Evolutionary conservation across 169 alveolate species (phyloP), one percentile per base, ranked within the genome.

Genomic region (Cyclospora cayetanensis): DNA sequence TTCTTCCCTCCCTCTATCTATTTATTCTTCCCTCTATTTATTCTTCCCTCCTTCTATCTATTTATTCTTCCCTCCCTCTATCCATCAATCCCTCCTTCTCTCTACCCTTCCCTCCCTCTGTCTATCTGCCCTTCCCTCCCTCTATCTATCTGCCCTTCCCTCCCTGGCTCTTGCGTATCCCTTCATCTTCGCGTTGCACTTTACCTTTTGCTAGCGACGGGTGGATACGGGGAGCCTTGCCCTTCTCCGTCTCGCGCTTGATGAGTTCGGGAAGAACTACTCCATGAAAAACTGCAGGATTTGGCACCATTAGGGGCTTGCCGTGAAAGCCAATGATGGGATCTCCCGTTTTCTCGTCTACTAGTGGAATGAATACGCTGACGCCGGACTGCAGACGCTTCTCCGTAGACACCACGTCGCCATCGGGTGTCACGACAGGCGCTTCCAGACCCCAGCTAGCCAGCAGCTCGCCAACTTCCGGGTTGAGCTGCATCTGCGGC

Each of bases 261-360:
- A 20, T 9, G 9, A 46, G 18, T 29, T 35, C 72, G 9, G 88
- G 88, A 34, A 60, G 66, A 1, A 88, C 25, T 25, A 88, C 37
- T 31, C 39, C 72, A 34, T 88, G 93, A 25, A 60, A 68, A 2
- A 88, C 46, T n/a, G 93, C 93, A 12, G 93, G 93, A 74, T 88
- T 88, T 34, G 93, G 93, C 77, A 88, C 50, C 93, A 88, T 25
- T 2, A 88, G 22, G 27, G 93, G 93, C 43, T 88, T 60, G n/a
- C 66, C 93, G 35, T 4, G 70, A 29, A 88, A 88, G 39, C 93
- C 93, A 27, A 11, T 7, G 66, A 88, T 25, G 27, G 86, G 90
- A 27, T 88, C 66, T 4, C 55, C 55, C 46, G 93, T 88, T 43
- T 22, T 52, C 27, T 52, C 76, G 66, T 88, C 93, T 15, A 88